Base-by-base conservation (phyloP, 139 green algal genomes). In the Chlorella sp. region DNA sequence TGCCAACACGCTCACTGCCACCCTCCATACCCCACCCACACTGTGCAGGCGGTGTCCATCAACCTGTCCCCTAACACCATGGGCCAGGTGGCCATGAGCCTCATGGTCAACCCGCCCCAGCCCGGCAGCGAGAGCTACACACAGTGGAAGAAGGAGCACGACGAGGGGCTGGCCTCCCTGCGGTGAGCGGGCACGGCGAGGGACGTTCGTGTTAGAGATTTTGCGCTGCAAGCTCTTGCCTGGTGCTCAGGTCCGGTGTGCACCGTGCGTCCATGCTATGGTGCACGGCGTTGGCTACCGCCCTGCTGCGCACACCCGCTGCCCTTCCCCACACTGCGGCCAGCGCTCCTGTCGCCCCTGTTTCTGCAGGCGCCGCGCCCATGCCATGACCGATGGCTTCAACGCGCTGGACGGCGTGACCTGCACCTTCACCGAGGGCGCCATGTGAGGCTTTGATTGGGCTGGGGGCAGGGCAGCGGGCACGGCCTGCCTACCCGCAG, bases 21-120 rank as follows among this genome's bases (percentile, higher is more conserved):
- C 40, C 38, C 40, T 26, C 69, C 69, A 54, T 26, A 41, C 41
- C 72, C 7, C 5, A 5, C 13, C 16, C 40, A 40, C 40, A 4
- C 8, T 28, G 30, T 24, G 60, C 77, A 83, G 77, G 40, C 40
- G 14, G 77, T 83, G 77, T 83, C 77, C 77, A 83, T 99, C 92
- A 96, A 95, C 89, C 91, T 99, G 77, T 98, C 94, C 88, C 94
- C 96, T 75, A 99, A 99, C 89, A 90, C 97, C 22, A 87, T 85
- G 4, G 97, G 97, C 48, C 97, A 99, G 87, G 94, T 98, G 69
- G 89, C 87, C 87, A 96, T 94, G 84, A 90, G 90, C 13, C 86
- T 98, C n/a, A 96, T 98, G 89, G 95, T 97, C 89, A 97, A 96
- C 80, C 95, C 96, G 9, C 97, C 97, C 16, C 76, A 81, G 48